Conservation (phyloP, 2,329 filamentous ascomycete species). For the Fusarium cyanostomum region DNA sequence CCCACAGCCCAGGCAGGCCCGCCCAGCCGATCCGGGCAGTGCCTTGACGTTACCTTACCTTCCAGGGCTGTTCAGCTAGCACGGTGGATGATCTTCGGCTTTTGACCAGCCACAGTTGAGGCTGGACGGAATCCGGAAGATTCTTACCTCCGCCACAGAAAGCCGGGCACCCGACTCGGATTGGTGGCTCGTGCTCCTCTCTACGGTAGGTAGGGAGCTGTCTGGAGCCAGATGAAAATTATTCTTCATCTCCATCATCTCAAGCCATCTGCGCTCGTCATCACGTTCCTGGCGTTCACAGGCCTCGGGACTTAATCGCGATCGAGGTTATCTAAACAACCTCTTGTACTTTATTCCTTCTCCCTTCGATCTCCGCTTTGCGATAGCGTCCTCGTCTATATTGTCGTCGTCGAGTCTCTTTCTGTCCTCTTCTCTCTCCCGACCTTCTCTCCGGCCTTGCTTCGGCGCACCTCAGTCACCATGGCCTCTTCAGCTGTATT, state of each 20-base stretch:
- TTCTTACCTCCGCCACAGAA: conserved; percentile 25
- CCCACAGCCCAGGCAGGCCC: background rate
- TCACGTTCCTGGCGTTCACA: conserved; percentile 47
- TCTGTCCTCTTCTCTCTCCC: conserved; percentile 36
- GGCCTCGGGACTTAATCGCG: conserved; percentile 38
- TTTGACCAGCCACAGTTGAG: conserved; percentile 9
- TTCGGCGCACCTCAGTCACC: conserved; percentile 46
- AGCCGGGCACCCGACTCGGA: conserved; percentile 32
- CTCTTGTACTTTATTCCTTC: conserved; percentile 29
- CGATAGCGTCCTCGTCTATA: conserved; percentile 22
- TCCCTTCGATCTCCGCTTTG: background rate
- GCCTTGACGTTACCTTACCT: conserved; percentile 3
- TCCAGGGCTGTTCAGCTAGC: background rate
- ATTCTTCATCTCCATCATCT: conserved; percentile 46
- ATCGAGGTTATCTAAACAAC: conserved; percentile 36
- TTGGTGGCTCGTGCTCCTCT: conserved; percentile 45
- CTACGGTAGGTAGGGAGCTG: conserved; percentile 39
- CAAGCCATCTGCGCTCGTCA: conserved; percentile 45
- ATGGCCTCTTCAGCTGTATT: conserved; percentile 62
- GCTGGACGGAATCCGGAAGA: conserved; percentile 32
- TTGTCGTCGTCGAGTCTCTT: conserved; percentile 32
- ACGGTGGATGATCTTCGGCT: conserved; percentile 23
- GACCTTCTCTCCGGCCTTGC: conserved; percentile 37
- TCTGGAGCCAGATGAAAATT: conserved; percentile 49
- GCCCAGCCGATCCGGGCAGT: conserved; percentile 6